Evolutionary conservation across 2,329 filamentous ascomycete genomes (phyloP), one percentile per base, ranked within the genome.

Genomic region (Talaromyces pinophilus): DNA sequence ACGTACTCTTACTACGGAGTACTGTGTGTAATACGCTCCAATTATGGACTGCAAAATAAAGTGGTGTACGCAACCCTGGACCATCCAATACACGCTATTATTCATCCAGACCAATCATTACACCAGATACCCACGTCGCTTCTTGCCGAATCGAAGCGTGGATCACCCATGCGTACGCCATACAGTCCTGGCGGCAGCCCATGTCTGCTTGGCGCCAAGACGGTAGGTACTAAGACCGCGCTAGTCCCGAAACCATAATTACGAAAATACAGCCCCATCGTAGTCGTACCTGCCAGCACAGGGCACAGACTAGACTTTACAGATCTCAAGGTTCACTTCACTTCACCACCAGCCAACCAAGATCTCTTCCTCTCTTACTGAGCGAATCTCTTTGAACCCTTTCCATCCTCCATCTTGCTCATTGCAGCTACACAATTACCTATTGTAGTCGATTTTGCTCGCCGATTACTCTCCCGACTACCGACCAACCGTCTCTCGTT

Each of bases 281-380:
- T 10, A 55, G 52, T 40, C n/a, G 33, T 10, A 55, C 30, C 30
- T 54, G 50, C 52, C 52, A 28, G 28, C 28, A 25, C 46, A 48
- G 19, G 46, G 19, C 25, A 52, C 48, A 52, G 48, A 28, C 48
- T 52, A 22, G 3, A 17, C 50, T n/a, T 10, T 54, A 30, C 28
- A 54, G 25, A 54, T 30, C 50, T 54, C 50, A n/a, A 33, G 6
- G 28, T 33, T n/a, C 28, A 52, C 1, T 30, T 52, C 48, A n/a
- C 22, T 52, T 54, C 50, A 54, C 50, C 25, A 33, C 50, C 48
- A 30, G 48, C 25, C 50, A 33, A 54, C 25, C 48, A 54, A 54
- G 13, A n/a, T n/a, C 50, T 30, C 48, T 10, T 33, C 15, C 30
- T 19, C 30, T 50, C 5, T 28, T 50, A n/a, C 10, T 19, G 52